These are phyloP conservation scores for Glycine tomentella DNA, from an alignment of 306 rosid genomes.

Conservation along the genomic window DNA sequence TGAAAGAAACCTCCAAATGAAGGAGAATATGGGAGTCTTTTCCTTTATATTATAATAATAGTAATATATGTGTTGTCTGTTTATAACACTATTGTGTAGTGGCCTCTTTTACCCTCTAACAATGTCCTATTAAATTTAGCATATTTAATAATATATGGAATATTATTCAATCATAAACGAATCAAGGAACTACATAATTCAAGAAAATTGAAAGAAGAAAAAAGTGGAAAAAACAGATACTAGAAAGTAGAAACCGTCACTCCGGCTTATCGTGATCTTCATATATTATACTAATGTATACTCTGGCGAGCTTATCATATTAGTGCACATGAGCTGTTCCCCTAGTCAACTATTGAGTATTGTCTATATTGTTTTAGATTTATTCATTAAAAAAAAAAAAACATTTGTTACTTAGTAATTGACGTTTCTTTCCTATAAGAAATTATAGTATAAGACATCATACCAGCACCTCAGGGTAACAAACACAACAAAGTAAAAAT, in stretches of 20 bases:
- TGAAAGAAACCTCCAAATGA: conserved; percentile 32
- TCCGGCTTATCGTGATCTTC: not conserved
- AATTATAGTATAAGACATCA: not conserved
- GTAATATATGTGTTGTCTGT: conserved; percentile 33
- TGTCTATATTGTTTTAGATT: conserved; percentile 16
- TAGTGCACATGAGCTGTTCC: conserved; percentile 51
- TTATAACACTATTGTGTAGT: conserved; percentile 25
- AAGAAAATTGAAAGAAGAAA: not conserved
- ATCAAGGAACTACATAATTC: not conserved
- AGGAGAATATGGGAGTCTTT: conserved; percentile 14
- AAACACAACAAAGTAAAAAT: not conserved
- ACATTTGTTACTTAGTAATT: not conserved
- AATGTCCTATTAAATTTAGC: conserved; percentile 36
- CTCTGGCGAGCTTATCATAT: conserved; percentile 40
- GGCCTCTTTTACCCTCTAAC: conserved; percentile 41
- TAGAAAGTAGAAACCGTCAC: not conserved
- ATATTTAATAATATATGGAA: not conserved
- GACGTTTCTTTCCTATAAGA: conserved; percentile 1
- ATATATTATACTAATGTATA: not conserved
- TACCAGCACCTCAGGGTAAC: not conserved
- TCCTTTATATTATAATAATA: conserved; percentile 25
- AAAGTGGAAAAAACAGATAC: not conserved
- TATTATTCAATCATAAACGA: conserved; percentile 22
- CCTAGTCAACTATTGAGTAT: conserved; percentile 34
- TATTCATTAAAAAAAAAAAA: not conserved